Conservation (phyloP, 805 yeast genomes). For the Clavispora santaluciae region DNA sequence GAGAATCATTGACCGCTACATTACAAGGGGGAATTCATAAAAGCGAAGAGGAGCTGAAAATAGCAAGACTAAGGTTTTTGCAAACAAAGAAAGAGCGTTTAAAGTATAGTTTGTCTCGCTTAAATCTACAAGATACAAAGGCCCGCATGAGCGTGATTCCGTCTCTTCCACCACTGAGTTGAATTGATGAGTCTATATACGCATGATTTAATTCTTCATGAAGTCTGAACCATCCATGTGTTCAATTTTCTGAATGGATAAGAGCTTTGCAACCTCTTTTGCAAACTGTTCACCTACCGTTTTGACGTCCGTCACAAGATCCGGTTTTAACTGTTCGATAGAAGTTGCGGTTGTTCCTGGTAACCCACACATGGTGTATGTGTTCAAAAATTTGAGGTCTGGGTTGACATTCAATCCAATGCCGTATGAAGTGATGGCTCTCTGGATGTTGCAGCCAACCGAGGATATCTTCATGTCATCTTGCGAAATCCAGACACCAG, state of each 20-base stretch:
- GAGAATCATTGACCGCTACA: conserved; percentile 7
- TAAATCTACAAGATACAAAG: conserved; percentile 15
- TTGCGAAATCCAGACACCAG: conserved; percentile 78
- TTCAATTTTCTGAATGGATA: conserved; percentile 31
- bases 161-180: conserved; percentile 6
- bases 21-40: conserved; percentile 14
- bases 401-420: conserved; percentile 75
- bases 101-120: conserved; percentile 31
- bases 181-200: background rate
- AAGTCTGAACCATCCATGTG: conserved; percentile 31
- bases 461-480: conserved; percentile 69
- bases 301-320: conserved; percentile 9
- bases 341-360: conserved; percentile 46
- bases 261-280: conserved; percentile 30
- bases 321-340: conserved; percentile 18
- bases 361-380: conserved; percentile 82
- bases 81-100: conserved; percentile 42
- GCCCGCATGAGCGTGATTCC: conserved; percentile 12
- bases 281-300: conserved; percentile 32
- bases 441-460: conserved; percentile 80
- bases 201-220: background rate
- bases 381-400: conserved; percentile 65
- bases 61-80: conserved; percentile 35
- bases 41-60: conserved; percentile 28
- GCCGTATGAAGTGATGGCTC: conserved; percentile 87